phyloP scores from a whole-genome alignment of 306 rosid species.

The Hippophae gyantsensis region DNA sequence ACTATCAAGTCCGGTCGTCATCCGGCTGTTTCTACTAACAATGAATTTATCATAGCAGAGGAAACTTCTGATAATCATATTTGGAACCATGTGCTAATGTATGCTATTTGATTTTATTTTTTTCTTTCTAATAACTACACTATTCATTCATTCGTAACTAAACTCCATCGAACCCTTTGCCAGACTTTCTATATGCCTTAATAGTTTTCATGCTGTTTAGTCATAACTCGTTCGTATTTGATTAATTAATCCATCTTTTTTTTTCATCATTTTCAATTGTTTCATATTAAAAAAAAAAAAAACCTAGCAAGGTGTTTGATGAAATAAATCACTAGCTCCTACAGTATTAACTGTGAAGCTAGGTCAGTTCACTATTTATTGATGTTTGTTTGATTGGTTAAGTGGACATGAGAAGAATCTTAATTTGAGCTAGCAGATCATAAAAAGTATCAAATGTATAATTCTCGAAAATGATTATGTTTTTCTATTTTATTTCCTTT shows the following conservation, averaged over 20 bases:
- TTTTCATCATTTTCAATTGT: no score
- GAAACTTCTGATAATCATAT: constrained; percentile 62
- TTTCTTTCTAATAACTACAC: not conserved
- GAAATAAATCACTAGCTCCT: no score
- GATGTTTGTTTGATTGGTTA: constrained; percentile 2
- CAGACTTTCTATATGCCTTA: no score
- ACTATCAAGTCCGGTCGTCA: constrained; percentile 55
- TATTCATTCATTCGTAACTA: no score
- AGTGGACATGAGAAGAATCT: constrained; percentile 25
- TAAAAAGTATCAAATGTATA: not conserved
- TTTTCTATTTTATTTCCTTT: not conserved
- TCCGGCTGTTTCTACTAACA: constrained; percentile 38
- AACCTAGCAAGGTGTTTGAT: not conserved
- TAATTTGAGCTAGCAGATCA: not conserved
- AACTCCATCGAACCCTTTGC: no score
- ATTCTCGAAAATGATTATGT: no score
- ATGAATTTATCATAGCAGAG: constrained; percentile 31
- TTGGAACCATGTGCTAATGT: constrained; percentile 78
- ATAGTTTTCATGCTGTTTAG: no score
- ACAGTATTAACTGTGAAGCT: not conserved
- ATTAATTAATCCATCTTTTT: no score
- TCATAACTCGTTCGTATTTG: no score
- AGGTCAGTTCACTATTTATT: not conserved
- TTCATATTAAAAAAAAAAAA: not conserved
- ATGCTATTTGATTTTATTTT: constrained; percentile 20